A percentile compares a stretch with the other conserved stretches of the same genome.
Conservation (phyloP, 2,329 filamentous ascomycete genomes). For the Penicillium sp. region DNA sequence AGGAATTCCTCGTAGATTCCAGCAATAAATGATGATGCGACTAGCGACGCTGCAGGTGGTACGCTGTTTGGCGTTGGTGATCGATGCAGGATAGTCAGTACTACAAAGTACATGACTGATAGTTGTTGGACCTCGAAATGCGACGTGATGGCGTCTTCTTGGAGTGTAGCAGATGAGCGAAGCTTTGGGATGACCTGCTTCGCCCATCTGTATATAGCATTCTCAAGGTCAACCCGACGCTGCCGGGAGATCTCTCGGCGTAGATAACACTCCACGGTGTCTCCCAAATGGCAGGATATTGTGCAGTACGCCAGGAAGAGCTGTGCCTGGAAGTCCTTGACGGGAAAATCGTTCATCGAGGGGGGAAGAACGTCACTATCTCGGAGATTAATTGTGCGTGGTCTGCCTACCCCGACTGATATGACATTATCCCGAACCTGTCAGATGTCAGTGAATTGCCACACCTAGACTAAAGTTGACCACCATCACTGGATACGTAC, state of each 20-base stretch:
- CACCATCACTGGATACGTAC: constrained; percentile 23
- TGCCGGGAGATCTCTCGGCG: constrained; percentile 36
- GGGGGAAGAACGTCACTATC: constrained; percentile 44
- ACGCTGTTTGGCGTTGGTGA: constrained; percentile 32
- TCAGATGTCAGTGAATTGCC: constrained; percentile 1
- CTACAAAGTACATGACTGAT: constrained; percentile 40
- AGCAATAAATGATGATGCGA: constrained; percentile 45
- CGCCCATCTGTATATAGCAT: constrained; percentile 44
- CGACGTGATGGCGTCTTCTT: constrained; percentile 21
- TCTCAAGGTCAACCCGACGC: constrained; percentile 35
- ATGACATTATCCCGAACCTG: constrained; percentile 44
- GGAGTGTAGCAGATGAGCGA: constrained; percentile 14
- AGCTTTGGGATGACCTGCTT: constrained; percentile 35
- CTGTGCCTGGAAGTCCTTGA: constrained; percentile 29
- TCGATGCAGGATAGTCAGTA: constrained; percentile 43
- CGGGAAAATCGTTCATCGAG: constrained; percentile 38
- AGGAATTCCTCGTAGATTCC: constrained; percentile 48
- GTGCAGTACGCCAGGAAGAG: constrained; percentile 43
- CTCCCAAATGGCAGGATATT: constrained; percentile 44
- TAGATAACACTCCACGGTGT: constrained; percentile 43
- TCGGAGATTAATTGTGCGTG: constrained; percentile 43
- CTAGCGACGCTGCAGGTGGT: constrained; percentile 39
- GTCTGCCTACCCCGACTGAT: constrained; percentile 44
- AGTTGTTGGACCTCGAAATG: constrained; percentile 42
- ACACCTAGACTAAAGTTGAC: too few species aligned